Conservation (phyloP, 2,329 filamentous ascomycete genomes). For the Aspergillus sp. region DNA sequence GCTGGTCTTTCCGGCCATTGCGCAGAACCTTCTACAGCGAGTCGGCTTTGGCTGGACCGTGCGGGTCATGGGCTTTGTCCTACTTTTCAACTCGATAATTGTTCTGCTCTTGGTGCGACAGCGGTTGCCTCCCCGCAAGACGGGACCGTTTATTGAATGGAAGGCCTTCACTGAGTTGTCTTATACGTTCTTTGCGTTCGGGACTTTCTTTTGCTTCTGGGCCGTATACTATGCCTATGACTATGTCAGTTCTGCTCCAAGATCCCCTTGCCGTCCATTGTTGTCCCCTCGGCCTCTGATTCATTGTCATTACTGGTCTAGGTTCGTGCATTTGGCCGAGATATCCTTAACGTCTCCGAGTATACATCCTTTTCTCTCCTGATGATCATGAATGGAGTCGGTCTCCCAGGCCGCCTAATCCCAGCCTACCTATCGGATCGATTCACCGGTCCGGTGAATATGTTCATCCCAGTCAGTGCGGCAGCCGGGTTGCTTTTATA, state of each 20-base stretch:
- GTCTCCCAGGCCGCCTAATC: slow-evolving; percentile 46
- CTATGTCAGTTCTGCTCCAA: slow-evolving; percentile 1
- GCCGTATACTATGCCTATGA: slow-evolving; percentile 50
- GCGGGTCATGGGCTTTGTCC: slow-evolving; percentile 41
- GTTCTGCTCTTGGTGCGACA: slow-evolving; percentile 29
- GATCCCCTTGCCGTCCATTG: background rate
- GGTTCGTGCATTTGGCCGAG: slow-evolving; percentile 15
- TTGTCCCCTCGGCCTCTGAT: background rate
- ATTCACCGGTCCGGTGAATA: slow-evolving; percentile 48
- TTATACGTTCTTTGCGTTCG: slow-evolving; percentile 45
- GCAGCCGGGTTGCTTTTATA: slow-evolving; percentile 44
- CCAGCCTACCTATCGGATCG: slow-evolving; percentile 48
- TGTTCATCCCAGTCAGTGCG: slow-evolving; percentile 44
- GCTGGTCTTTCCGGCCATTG: slow-evolving; percentile 38
- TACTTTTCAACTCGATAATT: slow-evolving; percentile 26
- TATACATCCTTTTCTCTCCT: slow-evolving; percentile 45
- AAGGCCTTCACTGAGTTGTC: slow-evolving; percentile 49
- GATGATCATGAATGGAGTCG: slow-evolving; percentile 50
- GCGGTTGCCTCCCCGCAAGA: slow-evolving; percentile 30
- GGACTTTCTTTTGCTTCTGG: slow-evolving; percentile 41
- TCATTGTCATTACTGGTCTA: background rate
- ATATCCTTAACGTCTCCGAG: slow-evolving; percentile 37
- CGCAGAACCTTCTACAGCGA: slow-evolving; percentile 31
- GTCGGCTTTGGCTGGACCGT: slow-evolving; percentile 43
- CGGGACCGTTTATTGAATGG: slow-evolving; percentile 43